Conservation (phyloP, 108 stramenopile genomes). For the Skeletonema potamos region DNA sequence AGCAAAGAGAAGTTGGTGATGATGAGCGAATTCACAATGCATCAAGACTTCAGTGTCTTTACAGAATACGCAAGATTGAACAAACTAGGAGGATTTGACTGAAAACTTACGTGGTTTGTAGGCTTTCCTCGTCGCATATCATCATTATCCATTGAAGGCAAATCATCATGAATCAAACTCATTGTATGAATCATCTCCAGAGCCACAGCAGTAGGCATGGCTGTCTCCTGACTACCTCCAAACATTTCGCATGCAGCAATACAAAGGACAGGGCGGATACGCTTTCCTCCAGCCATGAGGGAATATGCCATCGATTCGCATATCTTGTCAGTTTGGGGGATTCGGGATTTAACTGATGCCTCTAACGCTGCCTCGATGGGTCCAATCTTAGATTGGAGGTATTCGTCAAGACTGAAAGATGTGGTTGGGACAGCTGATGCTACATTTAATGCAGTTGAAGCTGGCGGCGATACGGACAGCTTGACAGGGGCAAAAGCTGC, state of each 20-base stretch:
- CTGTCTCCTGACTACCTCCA: constrained; percentile 64
- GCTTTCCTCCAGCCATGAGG: constrained; percentile 95
- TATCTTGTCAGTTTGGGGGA: constrained; percentile 82
- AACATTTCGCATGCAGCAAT: constrained; percentile 96
- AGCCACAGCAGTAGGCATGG: constrained; percentile 93
- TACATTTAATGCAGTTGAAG: constrained; percentile 16
- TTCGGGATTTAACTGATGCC: constrained; percentile 60
- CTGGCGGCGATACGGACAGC: neutral
- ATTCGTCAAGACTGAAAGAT: constrained; percentile 72
- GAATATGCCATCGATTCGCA: constrained; percentile 94
- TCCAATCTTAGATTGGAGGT: constrained; percentile 81
- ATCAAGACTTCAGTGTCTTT: neutral
- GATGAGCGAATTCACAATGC: neutral
- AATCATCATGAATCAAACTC: constrained; percentile 96
- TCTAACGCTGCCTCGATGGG: constrained; percentile 84
- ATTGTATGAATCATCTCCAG: constrained; percentile 98
- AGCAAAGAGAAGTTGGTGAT: neutral
- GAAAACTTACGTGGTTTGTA: constrained; percentile 85
- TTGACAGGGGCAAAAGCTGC: neutral
- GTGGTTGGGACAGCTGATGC: constrained; percentile 9
- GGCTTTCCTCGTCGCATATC: constrained; percentile 92
- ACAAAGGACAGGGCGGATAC: constrained; percentile 92
- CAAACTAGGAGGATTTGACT: neutral
- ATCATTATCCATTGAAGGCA: constrained; percentile 96
- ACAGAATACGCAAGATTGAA: neutral